These are phyloP conservation scores for Quercus lobata DNA, from an alignment of 331 rosid species.

Conservation along the genomic window DNA sequence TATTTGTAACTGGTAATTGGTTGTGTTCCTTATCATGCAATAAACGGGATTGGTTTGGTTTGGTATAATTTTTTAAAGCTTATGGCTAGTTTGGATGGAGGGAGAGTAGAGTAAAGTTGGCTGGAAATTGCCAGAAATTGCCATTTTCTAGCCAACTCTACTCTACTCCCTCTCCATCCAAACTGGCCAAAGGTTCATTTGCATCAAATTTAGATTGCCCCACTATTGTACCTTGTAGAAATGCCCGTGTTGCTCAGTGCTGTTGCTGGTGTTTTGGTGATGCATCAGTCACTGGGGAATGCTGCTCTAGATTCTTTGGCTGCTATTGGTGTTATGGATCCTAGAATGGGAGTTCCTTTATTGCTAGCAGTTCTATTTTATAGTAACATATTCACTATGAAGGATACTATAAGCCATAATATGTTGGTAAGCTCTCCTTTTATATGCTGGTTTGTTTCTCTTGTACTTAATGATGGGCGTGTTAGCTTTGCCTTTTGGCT, in stretches of 20 bases:
- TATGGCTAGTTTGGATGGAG: background rate
- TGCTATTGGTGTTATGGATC: constrained; percentile 72
- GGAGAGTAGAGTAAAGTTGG: too few relatives aligned
- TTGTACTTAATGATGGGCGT: constrained; percentile 5
- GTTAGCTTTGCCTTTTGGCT: constrained; percentile 11
- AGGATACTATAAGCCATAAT: constrained; percentile 44
- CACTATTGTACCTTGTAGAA: constrained; percentile 43
- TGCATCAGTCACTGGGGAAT: constrained; percentile 57
- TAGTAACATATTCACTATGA: constrained; percentile 65
- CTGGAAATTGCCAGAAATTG: too few relatives aligned
- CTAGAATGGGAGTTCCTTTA: constrained; percentile 77
- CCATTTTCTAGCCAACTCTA: too few relatives aligned
- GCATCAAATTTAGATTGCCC: constrained; percentile 18
- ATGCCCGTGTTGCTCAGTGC: constrained; percentile 65
- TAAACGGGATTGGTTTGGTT: constrained; percentile 10
- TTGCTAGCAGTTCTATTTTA: constrained; percentile 72
- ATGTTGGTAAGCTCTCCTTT: constrained; percentile 62
- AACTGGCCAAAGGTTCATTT: background rate
- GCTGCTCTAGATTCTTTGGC: constrained; percentile 65
- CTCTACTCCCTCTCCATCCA: too few relatives aligned
- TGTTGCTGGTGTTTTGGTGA: constrained; percentile 60
- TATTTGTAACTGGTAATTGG: constrained; percentile 57
- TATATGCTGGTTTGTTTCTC: constrained; percentile 1
- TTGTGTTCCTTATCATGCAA: constrained; percentile 8
- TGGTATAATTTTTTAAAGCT: constrained; percentile 19